Evolutionary conservation across 495 filamentous ascomycete species (phyloP), one percentile per base, ranked within the genome.

Genomic region (Astrocystis sublimbata): DNA sequence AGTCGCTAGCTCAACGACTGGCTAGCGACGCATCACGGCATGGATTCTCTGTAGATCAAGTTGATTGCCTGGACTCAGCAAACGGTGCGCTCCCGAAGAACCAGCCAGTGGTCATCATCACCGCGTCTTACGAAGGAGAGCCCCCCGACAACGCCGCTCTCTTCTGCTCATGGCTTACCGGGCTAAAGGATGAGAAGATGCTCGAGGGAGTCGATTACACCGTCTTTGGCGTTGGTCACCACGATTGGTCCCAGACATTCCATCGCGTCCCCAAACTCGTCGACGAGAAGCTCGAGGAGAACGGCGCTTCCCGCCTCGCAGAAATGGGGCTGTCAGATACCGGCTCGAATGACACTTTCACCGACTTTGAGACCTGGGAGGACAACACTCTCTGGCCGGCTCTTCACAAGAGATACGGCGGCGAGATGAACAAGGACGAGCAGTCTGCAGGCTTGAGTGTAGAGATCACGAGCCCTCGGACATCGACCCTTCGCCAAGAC

Each of bases 91-190:
- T 92, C 10, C 85, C 88, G 4, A 86, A 78, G 58, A 79, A 81
- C 9, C 78, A 82, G 7, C 88, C 89, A 0, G 82, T 90, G 0
- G 72, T 89, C 19, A 81, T 92, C 54, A 80, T 92, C 62, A 85
- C 87, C 3, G 83, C 88, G 0, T 88, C 86, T 5, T 93, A 91
- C 57, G 90, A 93, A 64, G 90, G 90, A 4, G 78, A 89, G 58
- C 89, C 90, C 0, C 85, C 89, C 0, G 88, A 92, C 58, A 92
- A 93, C 53, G 90, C 89, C 0, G 79, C 78, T 1, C 81, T 85
- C 52, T 93, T 92, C 65, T 80, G 86, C 41, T 75, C 81, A 36
- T 93, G 89, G 89, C 53, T 91, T 4, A 75, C 81, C 50, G 74
- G 65, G 15, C 69, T 87, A 12, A 78, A 86, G 63, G 84, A 69